Percentiles rank a stretch among this genome's conserved stretches.
Conservation (phyloP, 495 filamentous ascomycete genomes). For the Penicillium cinerascens region DNA sequence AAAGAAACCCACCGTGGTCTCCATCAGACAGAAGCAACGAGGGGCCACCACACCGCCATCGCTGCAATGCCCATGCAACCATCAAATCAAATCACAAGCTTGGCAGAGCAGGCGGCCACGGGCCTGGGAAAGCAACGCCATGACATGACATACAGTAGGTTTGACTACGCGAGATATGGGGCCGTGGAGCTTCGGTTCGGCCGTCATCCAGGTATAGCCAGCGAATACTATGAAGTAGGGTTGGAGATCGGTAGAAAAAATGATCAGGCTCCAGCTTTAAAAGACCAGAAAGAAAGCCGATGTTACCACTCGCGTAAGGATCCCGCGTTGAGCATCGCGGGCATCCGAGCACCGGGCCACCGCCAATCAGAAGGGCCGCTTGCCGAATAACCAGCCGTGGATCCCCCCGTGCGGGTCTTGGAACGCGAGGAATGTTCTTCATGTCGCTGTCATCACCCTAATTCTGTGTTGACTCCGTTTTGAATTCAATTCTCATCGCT, state of each 20-base stretch:
- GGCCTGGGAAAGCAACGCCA: constrained; percentile 6
- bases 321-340: constrained; percentile 41
- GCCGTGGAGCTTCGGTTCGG: not conserved
- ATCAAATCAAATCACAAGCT: not conserved
- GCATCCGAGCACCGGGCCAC: constrained; percentile 19
- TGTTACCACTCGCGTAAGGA: constrained; percentile 35
- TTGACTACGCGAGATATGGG: constrained; percentile 23
- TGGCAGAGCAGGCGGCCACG: constrained; percentile 7
- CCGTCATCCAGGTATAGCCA: constrained; percentile 1
- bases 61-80: constrained; percentile 12
- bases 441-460: constrained; percentile 5
- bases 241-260: not conserved
- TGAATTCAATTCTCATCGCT: not conserved
- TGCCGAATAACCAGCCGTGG: constrained; percentile 32
- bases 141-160: constrained; percentile 13
- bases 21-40: constrained; percentile 4
- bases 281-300: constrained; percentile 13
- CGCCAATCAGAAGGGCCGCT: constrained; percentile 34
- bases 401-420: not conserved
- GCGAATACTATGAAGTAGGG: not conserved
- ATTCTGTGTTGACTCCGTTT: not conserved
- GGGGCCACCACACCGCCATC: constrained; percentile 16
- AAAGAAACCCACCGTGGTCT: constrained; percentile 7
- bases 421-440: not conserved
- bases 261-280: not conserved